Base-by-base conservation (phyloP, 768 basidiomycete species). In the Tulasnella sp. region DNA sequence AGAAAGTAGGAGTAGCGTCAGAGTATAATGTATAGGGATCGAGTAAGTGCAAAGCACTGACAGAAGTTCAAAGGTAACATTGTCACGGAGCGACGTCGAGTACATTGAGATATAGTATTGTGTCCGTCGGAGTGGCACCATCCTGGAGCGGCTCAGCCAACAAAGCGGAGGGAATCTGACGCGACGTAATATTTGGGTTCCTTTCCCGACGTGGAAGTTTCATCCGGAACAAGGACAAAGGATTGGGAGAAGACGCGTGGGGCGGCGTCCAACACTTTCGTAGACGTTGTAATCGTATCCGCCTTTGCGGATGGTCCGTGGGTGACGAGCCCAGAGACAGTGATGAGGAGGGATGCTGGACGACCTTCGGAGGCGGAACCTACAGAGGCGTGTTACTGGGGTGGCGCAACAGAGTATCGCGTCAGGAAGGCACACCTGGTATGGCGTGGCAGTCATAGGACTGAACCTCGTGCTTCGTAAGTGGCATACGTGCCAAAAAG, bases 371-470 rank as follows among this genome's bases (percentile, higher is more conserved):
- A 43, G 14, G 37, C 61, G 36, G 54, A 25, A 29, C 60, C 59
- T 52, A 40, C 29, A 6, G 45, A 0, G 12, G 23, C 17, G 5
- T 25, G 2, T 14, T 45, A 46, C 34, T 23, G 29, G 60, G 35
- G 14, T 1, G 19, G 35, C 19, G 43, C 4, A 48, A 4, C 17
- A n/a, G n/a, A 61, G 14, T 21, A 8, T 1, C 9, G 15, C 3
- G 35, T 35, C 12, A 6, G 23, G 2, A 14, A 45, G 41, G 12
- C 60, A 23, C 35, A 84, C 88, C 86, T 69, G 86, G 84, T 59
- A 91, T 87, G 34, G 89, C 84, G 67, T 91, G 88, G 63, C 89
- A 91, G 66, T 91, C 89, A 62, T 87, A 88, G 15, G 85, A 87
- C 67, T 86, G 83, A 17, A 91, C 76, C 58, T 91, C 89, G 63